Evolutionary conservation across 805 yeast species (phyloP).

Genomic region (Lachancea kluyveri): DNA sequence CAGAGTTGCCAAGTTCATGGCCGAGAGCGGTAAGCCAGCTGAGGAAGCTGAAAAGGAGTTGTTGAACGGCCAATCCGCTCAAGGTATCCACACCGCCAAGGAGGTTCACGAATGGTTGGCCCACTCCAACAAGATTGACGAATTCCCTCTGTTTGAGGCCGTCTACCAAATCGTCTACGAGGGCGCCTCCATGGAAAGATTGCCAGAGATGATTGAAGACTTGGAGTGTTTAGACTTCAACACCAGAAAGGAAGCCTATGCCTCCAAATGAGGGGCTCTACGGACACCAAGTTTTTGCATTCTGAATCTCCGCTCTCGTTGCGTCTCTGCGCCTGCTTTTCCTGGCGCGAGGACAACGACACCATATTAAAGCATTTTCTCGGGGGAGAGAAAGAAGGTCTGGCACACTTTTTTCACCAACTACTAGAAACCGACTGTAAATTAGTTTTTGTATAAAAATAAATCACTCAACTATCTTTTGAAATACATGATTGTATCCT

Average conservation of each 20-base stretch:
- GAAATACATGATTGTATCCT: too few relatives aligned
- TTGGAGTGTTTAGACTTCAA: constrained; percentile 20
- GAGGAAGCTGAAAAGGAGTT: constrained; percentile 77
- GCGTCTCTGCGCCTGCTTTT: neutral
- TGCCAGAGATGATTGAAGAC: constrained; percentile 65
- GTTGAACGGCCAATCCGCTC: constrained; percentile 94
- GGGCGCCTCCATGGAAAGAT: constrained; percentile 61
- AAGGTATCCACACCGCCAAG: constrained; percentile 84
- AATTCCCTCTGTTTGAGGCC: constrained; percentile 64
- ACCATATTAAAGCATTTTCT: too few relatives aligned
- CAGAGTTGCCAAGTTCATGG: constrained; percentile 82
- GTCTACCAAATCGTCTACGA: constrained; percentile 82
- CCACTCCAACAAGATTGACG: constrained; percentile 39
- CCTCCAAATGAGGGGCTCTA: neutral
- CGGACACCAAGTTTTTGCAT: neutral
- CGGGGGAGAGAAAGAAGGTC: too few relatives aligned
- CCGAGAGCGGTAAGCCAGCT: constrained; percentile 70
- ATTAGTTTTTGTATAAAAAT: too few relatives aligned
- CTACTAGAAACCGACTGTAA: too few relatives aligned
- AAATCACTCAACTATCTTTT: too few relatives aligned
- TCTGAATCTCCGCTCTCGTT: neutral
- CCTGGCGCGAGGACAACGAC: neutral
- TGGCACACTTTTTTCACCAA: too few relatives aligned
- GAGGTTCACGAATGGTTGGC: constrained; percentile 85
- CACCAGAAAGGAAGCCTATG: constrained; percentile 1